Percentiles rank a stretch among this genome's conserved stretches.
phyloP scores from a whole-genome alignment of 306 rosid species.

The Fagus crenata region DNA sequence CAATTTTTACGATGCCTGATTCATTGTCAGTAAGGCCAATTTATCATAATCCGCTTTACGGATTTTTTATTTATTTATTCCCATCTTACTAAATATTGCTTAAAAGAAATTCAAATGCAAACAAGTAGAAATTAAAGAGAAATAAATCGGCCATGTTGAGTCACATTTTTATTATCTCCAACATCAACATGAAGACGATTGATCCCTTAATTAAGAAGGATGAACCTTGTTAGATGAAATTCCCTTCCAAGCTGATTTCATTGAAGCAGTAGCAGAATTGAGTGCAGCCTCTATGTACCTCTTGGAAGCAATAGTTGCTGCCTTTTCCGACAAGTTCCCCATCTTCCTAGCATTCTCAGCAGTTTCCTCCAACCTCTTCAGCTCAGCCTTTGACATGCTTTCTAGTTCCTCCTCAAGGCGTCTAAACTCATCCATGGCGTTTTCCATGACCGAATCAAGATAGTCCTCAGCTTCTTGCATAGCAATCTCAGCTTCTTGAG shows the following conservation, averaged over 20 bases:
- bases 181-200: too few species aligned
- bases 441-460: constrained; percentile 77
- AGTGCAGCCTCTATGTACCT: constrained; percentile 73
- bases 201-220: constrained; percentile 50
- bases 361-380: constrained; percentile 40
- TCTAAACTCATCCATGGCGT: constrained; percentile 88
- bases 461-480: constrained; percentile 62
- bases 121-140: too few species aligned
- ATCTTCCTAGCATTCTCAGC: constrained; percentile 69
- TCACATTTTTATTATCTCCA: too few species aligned
- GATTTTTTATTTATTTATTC: too few species aligned
- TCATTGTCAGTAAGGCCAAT: too few species aligned
- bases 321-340: constrained; percentile 73
- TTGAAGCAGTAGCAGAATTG: constrained; percentile 78
- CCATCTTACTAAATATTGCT: too few species aligned
- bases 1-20: too few species aligned
- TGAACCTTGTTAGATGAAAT: constrained; percentile 75
- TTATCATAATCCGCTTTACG: too few species aligned
- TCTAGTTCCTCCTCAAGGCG: constrained; percentile 71
- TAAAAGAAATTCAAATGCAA: too few species aligned
- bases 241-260: constrained; percentile 91
- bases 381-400: constrained; percentile 46
- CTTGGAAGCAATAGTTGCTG: constrained; percentile 67
- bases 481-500: constrained; percentile 53
- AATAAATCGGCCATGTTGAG: too few species aligned